Percentiles rank a stretch among this genome's conserved stretches.
phyloP scores from a whole-genome alignment of 768 basidiomycete species.

The Paxillus rubicundulus region DNA sequence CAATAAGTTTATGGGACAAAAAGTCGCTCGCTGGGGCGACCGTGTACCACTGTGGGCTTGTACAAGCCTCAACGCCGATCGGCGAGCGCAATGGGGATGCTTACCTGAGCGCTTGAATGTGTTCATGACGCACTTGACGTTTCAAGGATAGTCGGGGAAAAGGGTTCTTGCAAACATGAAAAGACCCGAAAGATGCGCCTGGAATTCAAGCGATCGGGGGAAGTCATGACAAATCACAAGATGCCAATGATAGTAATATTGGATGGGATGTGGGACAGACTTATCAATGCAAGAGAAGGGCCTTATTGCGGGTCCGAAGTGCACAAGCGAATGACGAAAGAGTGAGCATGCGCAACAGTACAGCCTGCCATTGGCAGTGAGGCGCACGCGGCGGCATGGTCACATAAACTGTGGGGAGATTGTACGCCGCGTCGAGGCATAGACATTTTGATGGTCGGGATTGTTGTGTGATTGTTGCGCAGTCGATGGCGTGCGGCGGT shows the following conservation, averaged over 20 bases:
- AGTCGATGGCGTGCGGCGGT: background rate
- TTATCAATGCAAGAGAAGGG: background rate
- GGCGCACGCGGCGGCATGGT: background rate
- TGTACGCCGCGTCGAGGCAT: slow-evolving; percentile 6
- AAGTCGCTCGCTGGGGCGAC: background rate
- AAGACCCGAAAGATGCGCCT: slow-evolving; percentile 10
- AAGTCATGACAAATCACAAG: background rate
- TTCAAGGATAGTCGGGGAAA: slow-evolving; percentile 14
- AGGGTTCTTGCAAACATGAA: background rate
- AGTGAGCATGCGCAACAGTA: background rate
- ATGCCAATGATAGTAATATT: slow-evolving; percentile 16
- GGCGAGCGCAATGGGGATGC: background rate
- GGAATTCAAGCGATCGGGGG: slow-evolving; percentile 5
- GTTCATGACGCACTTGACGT: slow-evolving; percentile 3
- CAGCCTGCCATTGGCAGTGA: background rate
- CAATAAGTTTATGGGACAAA: no score
- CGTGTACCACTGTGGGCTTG: background rate
- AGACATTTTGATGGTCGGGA: slow-evolving; percentile 20
- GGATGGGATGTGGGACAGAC: background rate
- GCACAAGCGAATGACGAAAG: slow-evolving; percentile 5
- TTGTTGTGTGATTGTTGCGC: slow-evolving; percentile 3
- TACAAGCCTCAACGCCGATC: background rate
- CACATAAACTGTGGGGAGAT: background rate
- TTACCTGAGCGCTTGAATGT: background rate
- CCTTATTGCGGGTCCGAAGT: slow-evolving; percentile 25